Base-by-base conservation (phyloP, 164 flowering plant species). In the Nelumbo lutea region DNA sequence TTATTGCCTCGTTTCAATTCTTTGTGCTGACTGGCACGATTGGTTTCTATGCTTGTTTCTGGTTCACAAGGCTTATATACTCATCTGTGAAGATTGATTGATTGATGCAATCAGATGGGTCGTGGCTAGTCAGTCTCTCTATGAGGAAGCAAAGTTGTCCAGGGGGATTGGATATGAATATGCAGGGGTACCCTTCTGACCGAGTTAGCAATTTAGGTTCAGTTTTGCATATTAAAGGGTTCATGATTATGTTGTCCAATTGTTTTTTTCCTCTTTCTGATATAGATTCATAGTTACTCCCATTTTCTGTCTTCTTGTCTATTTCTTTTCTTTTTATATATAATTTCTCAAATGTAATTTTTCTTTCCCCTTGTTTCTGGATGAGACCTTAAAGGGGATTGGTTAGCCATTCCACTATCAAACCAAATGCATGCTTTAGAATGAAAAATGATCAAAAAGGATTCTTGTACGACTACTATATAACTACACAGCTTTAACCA, bases 1-100 rank as follows among this genome's bases (percentile, higher is more conserved):
- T 87, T 58, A 86, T 91, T 64, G 94, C 44, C 42, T 93, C 98
- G 0, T 89, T 85, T 48, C 88, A 88, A 5, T 93, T 93, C 88
- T 93, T 93, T n/a, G 96, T 91, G 80, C 62, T 93, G 72, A 90
- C 97, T 0, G 98, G 98, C 42, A 81, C 93, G 0, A 85, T 90
- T 64, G 98, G 98, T 53, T 92, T 92, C 83, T 92, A 84, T 65
- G 96, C 96, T 0, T 92, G 97, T 77, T 85, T 92, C 82, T 87
- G 87, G 96, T 92, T 92, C 83, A 90, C 96, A 7, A 86, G 91
- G 85, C 96, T 93, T 67, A 89, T 93, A 62, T 93, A 93, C 77
- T 93, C 98, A 39, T 93, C 96, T 0, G 95, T 93, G 73, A 93
- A 93, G 86, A 90, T 90, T 46, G 98, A 92, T 74, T 93, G 59